Evolutionary conservation across 768 basidiomycete genomes (phyloP).

Genomic region (Hypholoma fasciculare): DNA sequence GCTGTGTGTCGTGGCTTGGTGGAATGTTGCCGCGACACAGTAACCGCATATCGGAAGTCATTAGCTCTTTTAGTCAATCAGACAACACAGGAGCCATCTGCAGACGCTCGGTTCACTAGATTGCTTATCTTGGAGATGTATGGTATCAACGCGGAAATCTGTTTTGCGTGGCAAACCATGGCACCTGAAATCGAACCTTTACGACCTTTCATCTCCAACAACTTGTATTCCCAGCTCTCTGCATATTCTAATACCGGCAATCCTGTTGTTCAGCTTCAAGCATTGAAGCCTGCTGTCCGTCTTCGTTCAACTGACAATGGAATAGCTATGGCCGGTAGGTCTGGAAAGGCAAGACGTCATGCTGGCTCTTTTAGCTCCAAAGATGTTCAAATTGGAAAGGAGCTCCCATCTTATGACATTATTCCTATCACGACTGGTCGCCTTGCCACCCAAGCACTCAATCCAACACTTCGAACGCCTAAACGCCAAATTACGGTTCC

Average conservation of each 20-base stretch:
- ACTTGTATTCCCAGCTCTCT: constrained; percentile 21
- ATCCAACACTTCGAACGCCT: constrained; percentile 47
- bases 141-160: constrained; percentile 87
- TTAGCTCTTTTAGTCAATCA: constrained; percentile 80
- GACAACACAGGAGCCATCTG: constrained; percentile 69
- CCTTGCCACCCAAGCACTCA: constrained; percentile 29
- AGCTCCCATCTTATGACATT: constrained; percentile 65
- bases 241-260: constrained; percentile 10
- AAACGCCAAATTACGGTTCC: constrained; percentile 48
- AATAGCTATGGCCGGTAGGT: constrained; percentile 28
- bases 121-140: constrained; percentile 87
- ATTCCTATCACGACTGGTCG: constrained; percentile 37
- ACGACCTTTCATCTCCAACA: constrained; percentile 54
- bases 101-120: constrained; percentile 86
- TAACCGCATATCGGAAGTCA: constrained; percentile 85
- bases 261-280: background rate
- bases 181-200: constrained; percentile 70
- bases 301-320: constrained; percentile 26
- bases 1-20: constrained; percentile 75
- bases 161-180: constrained; percentile 81
- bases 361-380: constrained; percentile 95
- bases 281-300: constrained; percentile 25
- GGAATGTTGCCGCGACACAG: constrained; percentile 81
- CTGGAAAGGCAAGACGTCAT: constrained; percentile 71
- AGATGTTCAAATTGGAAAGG: constrained; percentile 87